Evolutionary conservation across 2,329 filamentous ascomycete genomes (phyloP).

Genomic region (Pseudogymnoascus sp.): DNA sequence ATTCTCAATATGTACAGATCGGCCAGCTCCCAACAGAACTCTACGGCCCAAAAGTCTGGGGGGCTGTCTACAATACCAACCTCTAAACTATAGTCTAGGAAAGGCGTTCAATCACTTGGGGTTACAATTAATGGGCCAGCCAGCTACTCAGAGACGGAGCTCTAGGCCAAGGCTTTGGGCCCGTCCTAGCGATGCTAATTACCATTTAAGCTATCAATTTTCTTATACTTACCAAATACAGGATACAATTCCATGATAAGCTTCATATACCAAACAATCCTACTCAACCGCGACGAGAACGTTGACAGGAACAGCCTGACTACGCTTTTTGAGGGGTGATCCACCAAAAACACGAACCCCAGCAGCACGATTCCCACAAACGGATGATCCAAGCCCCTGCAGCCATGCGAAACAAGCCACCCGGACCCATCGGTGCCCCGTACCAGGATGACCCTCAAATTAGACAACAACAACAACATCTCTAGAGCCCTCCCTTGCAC

Average conservation of each 20-base stretch:
- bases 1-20: neutral
- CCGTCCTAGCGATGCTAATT: neutral
- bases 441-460: conserved; percentile 1
- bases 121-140: neutral
- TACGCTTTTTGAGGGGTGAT: neutral
- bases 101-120: neutral
- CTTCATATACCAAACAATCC: neutral
- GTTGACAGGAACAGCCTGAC: neutral
- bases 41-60: neutral
- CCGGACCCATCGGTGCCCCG: neutral
- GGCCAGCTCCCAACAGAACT: neutral
- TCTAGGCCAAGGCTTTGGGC: neutral
- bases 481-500: neutral
- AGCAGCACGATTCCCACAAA: neutral
- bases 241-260: neutral
- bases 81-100: too few species aligned
- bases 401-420: conserved; percentile 7
- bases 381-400: neutral
- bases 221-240: neutral
- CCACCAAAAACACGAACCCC: neutral
- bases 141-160: neutral
- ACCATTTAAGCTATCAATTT: neutral
- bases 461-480: neutral
- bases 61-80: neutral
- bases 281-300: neutral